phyloP scores from a whole-genome alignment of 2,329 filamentous ascomycete species.

The Ophiocordyceps robertsii region DNA sequence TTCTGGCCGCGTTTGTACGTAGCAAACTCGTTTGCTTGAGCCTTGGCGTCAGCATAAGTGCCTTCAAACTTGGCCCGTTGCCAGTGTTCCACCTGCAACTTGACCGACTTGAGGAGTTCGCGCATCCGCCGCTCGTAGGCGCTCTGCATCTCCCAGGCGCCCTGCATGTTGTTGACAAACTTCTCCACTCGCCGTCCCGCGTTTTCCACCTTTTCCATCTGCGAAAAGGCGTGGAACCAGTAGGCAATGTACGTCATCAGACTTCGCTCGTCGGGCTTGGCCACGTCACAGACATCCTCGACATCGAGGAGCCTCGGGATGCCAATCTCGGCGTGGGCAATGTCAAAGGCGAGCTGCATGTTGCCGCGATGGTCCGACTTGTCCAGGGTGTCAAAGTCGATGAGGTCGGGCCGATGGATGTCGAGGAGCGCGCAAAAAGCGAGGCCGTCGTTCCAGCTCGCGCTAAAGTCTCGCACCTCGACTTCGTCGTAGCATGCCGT shows the following conservation, averaged over 20 bases:
- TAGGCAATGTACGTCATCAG: slow-evolving; percentile 99
- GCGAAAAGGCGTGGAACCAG: slow-evolving; percentile 99
- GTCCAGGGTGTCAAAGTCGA: slow-evolving; percentile 90
- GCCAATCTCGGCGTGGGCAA: slow-evolving; percentile 89
- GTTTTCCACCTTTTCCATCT: slow-evolving; percentile 98
- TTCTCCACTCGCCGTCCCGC: slow-evolving; percentile 93
- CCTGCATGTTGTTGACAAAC: slow-evolving; percentile 97
- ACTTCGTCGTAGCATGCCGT: slow-evolving; percentile 98
- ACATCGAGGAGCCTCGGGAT: slow-evolving; percentile 93
- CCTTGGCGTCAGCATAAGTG: slow-evolving; percentile 84
- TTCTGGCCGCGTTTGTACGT: slow-evolving; percentile 87
- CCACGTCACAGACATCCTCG: slow-evolving; percentile 93
- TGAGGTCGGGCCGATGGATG: slow-evolving; percentile 92
- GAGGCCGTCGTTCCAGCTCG: slow-evolving; percentile 93
- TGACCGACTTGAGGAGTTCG: slow-evolving; percentile 63
- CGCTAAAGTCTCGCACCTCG: slow-evolving; percentile 86
- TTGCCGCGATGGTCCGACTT: slow-evolving; percentile 91
- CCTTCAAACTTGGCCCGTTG: slow-evolving; percentile 72
- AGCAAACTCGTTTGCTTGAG: slow-evolving; percentile 68
- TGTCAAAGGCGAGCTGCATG: slow-evolving; percentile 96
- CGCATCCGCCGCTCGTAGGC: slow-evolving; percentile 87
- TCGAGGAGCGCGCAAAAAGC: slow-evolving; percentile 94
- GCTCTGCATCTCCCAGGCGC: slow-evolving; percentile 99
- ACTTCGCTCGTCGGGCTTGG: slow-evolving; percentile 88
- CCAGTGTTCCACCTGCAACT: slow-evolving; percentile 63